Evolutionary conservation across 2,329 filamentous ascomycete genomes (phyloP), one percentile per base, ranked within the genome.

Genomic region (Biscogniauxia sp.): DNA sequence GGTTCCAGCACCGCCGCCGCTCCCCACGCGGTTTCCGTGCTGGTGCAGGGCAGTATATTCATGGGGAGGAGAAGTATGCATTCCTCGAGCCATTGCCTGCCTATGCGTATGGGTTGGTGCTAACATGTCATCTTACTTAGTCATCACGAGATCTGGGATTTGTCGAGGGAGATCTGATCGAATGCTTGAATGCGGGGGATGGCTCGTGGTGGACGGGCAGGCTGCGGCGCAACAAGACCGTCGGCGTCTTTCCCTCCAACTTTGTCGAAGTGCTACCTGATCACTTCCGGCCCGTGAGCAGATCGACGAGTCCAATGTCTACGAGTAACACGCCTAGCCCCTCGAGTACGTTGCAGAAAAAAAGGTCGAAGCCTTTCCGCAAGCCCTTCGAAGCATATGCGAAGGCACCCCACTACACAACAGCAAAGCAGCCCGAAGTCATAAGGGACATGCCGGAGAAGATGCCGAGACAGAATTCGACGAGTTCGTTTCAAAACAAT

Each of bases 131-230:
- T 63, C 20, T 32, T 32, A 26, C 51, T 5, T 59, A 90, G 88
- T 94, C 90, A 23, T 96, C 96, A 80, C 88, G 90, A 75, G 95
- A 99, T 74, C 84, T 99, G 60, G 95, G 95, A 17, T 99, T 99
- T 77, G 90, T 99, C 68, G 95, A 99, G 77, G 95, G 95, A 65
- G 95, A 99, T 77, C 78, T 99, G 67, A 99, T 99, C 75, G 95
- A 99, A 84, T 97, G 94, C 73, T 83, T 99, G 57, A 99, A 99
- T 75, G 95, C 95, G 20, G 95, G 95, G 65, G 95, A 99, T 78
- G 95, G 95, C 56, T 93, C 92, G 53, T 99, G 95, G 95, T 99
- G 95, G 95, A 97, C 93, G 78, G 95, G 95, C 54, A 87, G 94
- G 65, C 79, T 99, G 73, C 91, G 89, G 73, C 87, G 95, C 69